Percentiles rank a stretch among this genome's conserved stretches.
These are phyloP conservation scores for Lentinula boryana DNA, from an alignment of 768 basidiomycete genomes.

Conservation along the genomic window DNA sequence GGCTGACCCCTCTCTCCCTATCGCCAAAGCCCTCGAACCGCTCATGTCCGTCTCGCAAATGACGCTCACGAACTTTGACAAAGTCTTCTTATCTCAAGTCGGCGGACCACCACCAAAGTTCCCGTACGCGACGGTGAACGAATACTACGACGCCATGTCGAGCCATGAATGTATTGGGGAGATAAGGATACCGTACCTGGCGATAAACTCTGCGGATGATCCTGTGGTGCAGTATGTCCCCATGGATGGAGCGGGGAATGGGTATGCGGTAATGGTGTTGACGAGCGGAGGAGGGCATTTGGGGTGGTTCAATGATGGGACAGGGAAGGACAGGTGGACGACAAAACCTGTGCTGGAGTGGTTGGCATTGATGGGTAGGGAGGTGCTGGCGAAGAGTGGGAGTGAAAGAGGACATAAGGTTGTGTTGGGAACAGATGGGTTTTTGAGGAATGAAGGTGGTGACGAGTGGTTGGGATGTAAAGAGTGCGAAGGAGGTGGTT, in stretches of 20 bases:
- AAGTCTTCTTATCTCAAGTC: conserved; percentile 32
- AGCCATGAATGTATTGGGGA: conserved; percentile 54
- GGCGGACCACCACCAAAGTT: conserved; percentile 35
- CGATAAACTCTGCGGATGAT: conserved; percentile 72
- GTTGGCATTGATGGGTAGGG: conserved; percentile 8
- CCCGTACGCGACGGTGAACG: conserved; percentile 37
- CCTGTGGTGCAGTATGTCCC: conserved; percentile 67
- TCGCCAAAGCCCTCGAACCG: conserved; percentile 11
- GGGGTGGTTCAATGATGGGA: conserved; percentile 70
- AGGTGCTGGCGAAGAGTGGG: neutral
- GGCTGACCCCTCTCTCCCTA: conserved; percentile 26
- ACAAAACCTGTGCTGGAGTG: conserved; percentile 39
- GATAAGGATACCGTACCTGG: conserved; percentile 68
- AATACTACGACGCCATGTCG: conserved; percentile 49
- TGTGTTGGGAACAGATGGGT: neutral
- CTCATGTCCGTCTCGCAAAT: conserved; percentile 21
- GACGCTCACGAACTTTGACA: conserved; percentile 32
- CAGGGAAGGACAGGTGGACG: conserved; percentile 34
- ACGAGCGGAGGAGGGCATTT: conserved; percentile 71
- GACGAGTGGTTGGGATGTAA: conserved; percentile 2
- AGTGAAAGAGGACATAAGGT: conserved; percentile 3
- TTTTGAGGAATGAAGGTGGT: conserved; percentile 1
- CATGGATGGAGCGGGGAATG: conserved; percentile 45
- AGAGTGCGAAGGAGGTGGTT: neutral
- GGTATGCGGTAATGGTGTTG: conserved; percentile 51